Base-by-base conservation (phyloP, 345 rosid genomes). In the Erucastrum elatum region DNA sequence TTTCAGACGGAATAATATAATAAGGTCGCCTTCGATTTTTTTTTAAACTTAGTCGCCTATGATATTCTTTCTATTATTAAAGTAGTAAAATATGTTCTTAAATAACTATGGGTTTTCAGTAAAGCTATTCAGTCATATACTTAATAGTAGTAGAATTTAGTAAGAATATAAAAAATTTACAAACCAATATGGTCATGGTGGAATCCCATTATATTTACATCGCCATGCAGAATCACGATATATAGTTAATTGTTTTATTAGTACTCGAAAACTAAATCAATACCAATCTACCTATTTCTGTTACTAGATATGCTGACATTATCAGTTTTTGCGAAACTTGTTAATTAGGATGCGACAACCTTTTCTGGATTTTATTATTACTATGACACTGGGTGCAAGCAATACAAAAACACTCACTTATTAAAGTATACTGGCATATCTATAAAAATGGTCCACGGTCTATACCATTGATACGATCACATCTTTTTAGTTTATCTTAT, bases 1-100 rank as follows among this genome's bases (percentile, higher is more conserved):
- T 6, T 58, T 31, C 82, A 59, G 34, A 78, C 69, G 30, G 63
- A 60, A 66, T 78, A 66, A 72, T 44, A 78, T 78, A 59, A 59
- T 72, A 66, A 66, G 21, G 21, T 21, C 21, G 21, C 21, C 21
- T 21, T 21, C 21, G 21, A 21, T 21, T 21, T 21, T 21, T 21
- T 21, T 21, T 21, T 21, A 21, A 21, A 21, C 21, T 21, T 21
- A 21, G 55, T 59, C 55, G 68, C 59, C 68, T 73, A 72, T 66
- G n/a, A 72, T 66, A 78, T 72, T 77, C 80, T 77, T 77, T 70
- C 70, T 51, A 64, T 70, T 37, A 27, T 62, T 41, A 10, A 41
- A 41, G 49, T 41, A 41, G 49, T 2, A 15, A 51, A n/a, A 51
- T 5, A 15, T 41, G 49, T 41, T 10, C 12, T 15, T 51, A 6